Evolutionary conservation across 176 grass and related monocot genomes (phyloP).

Genomic region (Eleusine indica): DNA sequence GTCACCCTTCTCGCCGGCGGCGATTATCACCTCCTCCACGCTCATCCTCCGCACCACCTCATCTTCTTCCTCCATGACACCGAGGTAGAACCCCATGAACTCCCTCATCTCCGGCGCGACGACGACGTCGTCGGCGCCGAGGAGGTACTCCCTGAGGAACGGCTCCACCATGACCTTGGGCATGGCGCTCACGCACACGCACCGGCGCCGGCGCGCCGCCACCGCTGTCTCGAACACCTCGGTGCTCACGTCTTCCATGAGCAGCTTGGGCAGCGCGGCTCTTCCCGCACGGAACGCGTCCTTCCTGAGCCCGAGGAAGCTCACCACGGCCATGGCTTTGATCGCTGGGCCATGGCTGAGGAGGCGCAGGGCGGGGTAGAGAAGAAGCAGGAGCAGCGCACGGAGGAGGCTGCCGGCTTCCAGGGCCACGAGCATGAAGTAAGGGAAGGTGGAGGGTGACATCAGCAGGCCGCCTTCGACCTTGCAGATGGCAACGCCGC

Average conservation of each 20-base stretch:
- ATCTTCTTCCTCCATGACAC: conserved; percentile 50
- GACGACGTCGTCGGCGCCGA: conserved; percentile 50
- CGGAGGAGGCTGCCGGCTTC: conserved; percentile 68
- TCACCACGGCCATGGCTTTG: conserved; percentile 58
- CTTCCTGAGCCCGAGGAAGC: conserved; percentile 61
- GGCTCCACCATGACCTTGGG: conserved; percentile 69
- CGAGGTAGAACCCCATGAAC: conserved; percentile 59
- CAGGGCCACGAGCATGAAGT: conserved; percentile 92
- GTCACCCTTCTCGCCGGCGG: not conserved
- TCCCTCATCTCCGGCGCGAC: conserved; percentile 58
- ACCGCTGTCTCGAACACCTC: conserved; percentile 56
- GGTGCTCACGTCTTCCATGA: conserved; percentile 64
- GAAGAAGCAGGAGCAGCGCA: conserved; percentile 57
- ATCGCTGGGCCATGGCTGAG: conserved; percentile 27
- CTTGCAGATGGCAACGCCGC: conserved; percentile 43
- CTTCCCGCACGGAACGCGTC: conserved; percentile 57
- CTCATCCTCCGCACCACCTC: conserved; percentile 22
- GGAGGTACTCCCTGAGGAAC: conserved; percentile 61
- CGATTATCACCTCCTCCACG: conserved; percentile 29
- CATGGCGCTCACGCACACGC: conserved; percentile 71
- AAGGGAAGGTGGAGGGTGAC: conserved; percentile 64
- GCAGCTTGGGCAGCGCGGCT: conserved; percentile 63
- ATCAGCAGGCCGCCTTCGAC: conserved; percentile 62
- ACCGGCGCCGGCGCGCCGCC: conserved; percentile 21
- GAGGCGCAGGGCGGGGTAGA: conserved; percentile 59